Evolutionary conservation across 495 filamentous ascomycete genomes (phyloP).

Genomic region (Penicillium nucicola): DNA sequence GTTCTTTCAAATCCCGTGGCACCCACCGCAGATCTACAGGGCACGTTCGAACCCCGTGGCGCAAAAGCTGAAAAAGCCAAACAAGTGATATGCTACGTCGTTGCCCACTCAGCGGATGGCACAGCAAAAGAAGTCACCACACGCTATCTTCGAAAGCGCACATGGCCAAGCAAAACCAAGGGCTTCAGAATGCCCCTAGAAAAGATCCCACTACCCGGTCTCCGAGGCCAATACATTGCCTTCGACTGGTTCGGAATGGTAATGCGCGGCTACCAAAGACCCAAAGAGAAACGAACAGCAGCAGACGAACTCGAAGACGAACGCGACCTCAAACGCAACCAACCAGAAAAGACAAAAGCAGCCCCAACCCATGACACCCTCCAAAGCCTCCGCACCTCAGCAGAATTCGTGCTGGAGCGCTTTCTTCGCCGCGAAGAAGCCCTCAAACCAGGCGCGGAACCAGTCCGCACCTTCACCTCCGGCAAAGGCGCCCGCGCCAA

Average conservation of each 20-base stretch:
- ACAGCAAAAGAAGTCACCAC: conserved; percentile 95
- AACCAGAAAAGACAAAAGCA: conserved; percentile 67
- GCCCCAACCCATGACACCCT: conserved; percentile 72
- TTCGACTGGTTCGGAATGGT: conserved; percentile 85
- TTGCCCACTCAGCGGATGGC: conserved; percentile 80
- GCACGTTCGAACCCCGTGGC: conserved; percentile 78
- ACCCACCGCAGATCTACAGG: conserved; percentile 64
- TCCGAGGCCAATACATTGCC: conserved; percentile 66
- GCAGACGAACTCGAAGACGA: conserved; percentile 76
- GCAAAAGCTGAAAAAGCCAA: conserved; percentile 77
- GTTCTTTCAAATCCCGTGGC: conserved; percentile 65
- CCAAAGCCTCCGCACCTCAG: conserved; percentile 80
- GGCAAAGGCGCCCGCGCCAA: conserved; percentile 65
- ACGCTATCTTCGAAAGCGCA: conserved; percentile 80
- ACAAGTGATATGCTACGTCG: conserved; percentile 88
- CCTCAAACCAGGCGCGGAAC: conserved; percentile 61
- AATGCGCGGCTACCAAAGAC: conserved; percentile 70
- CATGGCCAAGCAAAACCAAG: conserved; percentile 88
- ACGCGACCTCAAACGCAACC: conserved; percentile 67
- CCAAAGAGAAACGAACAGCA: conserved; percentile 54
- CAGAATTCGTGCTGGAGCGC: conserved; percentile 79
- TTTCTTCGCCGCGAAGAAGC: conserved; percentile 94
- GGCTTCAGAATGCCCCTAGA: conserved; percentile 73
- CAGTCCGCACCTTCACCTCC: conserved; percentile 70
- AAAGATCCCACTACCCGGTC: conserved; percentile 75